These are phyloP conservation scores for Phyllosticta ampelicida DNA, from an alignment of 2,329 filamentous ascomycete genomes.

Conservation along the genomic window DNA sequence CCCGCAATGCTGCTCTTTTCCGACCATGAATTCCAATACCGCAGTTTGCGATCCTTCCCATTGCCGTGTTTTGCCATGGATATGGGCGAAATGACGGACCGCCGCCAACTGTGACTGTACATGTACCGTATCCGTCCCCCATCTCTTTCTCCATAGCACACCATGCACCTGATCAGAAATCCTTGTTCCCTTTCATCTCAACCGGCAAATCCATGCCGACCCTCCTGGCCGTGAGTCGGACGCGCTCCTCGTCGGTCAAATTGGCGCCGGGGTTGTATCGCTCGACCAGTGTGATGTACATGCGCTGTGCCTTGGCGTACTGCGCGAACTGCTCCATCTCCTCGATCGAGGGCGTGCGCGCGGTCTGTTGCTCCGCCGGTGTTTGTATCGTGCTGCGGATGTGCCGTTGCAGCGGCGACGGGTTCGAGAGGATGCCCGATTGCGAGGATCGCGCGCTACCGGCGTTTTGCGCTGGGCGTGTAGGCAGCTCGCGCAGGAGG, in stretches of 20 bases:
- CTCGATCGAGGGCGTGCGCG: constrained; percentile 14
- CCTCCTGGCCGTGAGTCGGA: constrained; percentile 70
- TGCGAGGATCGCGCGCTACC: constrained; percentile 17
- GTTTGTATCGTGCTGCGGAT: constrained; percentile 54
- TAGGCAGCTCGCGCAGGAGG: constrained; percentile 79
- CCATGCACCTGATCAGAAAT: background rate
- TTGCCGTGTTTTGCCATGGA: too few relatives aligned
- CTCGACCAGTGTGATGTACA: constrained; percentile 71
- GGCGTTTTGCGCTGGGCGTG: constrained; percentile 37
- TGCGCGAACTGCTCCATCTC: constrained; percentile 67
- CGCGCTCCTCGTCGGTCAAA: constrained; percentile 74
- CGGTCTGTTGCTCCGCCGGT: constrained; percentile 5
- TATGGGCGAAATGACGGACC: too few relatives aligned
- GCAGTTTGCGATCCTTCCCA: too few relatives aligned
- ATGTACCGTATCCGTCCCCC: background rate
- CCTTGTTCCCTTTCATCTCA: background rate
- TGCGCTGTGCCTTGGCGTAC: constrained; percentile 76
- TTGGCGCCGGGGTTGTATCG: constrained; percentile 89
- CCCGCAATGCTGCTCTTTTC: too few relatives aligned
- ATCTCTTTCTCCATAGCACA: too few relatives aligned
- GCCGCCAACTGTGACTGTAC: background rate
- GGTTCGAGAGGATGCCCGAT: constrained; percentile 38
- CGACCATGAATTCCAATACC: too few relatives aligned
- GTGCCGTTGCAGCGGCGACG: constrained; percentile 58
- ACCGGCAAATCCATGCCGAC: constrained; percentile 81